Evolutionary conservation across 2,329 filamentous ascomycete genomes (phyloP).

Genomic region (Penicillium sp.): DNA sequence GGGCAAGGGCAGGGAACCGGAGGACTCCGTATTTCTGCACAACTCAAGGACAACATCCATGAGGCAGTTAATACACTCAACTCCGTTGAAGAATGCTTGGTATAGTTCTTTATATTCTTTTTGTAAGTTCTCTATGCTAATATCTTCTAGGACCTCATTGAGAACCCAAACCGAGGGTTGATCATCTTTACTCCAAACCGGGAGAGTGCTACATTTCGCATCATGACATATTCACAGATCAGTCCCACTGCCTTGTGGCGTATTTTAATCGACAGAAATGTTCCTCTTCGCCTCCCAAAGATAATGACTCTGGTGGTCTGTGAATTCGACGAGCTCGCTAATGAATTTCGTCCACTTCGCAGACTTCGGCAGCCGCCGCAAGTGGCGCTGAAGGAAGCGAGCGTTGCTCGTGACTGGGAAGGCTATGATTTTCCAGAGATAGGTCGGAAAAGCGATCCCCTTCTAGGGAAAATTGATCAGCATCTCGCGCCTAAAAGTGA

Average conservation of each 20-base stretch:
- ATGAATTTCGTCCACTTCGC: background rate
- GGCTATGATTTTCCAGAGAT: background rate
- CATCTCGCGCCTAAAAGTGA: background rate
- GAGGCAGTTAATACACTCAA: background rate
- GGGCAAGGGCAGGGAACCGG: background rate
- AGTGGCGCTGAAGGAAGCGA: background rate
- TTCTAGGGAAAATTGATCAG: background rate
- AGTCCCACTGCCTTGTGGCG: background rate
- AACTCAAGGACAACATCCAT: background rate
- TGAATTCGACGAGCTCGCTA: background rate
- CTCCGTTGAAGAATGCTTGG: slow-evolving; percentile 1
- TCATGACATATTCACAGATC: background rate
- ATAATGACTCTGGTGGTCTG: slow-evolving; percentile 1
- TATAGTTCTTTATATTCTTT: background rate
- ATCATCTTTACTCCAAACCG: background rate
- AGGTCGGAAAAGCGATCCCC: background rate
- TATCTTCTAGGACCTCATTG: background rate
- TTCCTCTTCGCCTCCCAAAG: background rate
- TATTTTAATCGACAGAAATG: background rate
- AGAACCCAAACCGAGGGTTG: background rate
- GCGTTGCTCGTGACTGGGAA: background rate
- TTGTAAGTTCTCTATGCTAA: background rate
- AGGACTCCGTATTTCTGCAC: background rate
- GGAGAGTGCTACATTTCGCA: background rate
- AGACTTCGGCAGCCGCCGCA: slow-evolving; percentile 1